These are phyloP conservation scores for Phoma herbarum DNA, from an alignment of 2,329 filamentous ascomycete genomes.

Conservation along the genomic window DNA sequence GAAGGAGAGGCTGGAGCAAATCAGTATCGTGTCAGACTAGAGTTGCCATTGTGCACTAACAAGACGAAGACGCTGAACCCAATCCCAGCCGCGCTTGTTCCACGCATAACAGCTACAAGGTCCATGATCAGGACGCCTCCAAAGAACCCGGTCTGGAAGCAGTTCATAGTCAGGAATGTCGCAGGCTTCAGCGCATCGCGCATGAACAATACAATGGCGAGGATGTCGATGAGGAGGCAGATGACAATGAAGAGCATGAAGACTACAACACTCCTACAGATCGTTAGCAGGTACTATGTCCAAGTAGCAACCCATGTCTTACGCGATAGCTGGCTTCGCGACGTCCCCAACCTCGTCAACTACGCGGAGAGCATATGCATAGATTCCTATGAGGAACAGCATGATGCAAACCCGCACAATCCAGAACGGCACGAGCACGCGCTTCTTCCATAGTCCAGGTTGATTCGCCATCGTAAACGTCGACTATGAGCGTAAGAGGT, in stretches of 20 bases:
- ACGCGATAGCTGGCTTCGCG: conserved; percentile 35
- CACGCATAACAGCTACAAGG: conserved; percentile 36
- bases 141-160: conserved; percentile 50
- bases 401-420: conserved; percentile 44
- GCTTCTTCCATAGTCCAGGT: conserved; percentile 48
- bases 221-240: conserved; percentile 47
- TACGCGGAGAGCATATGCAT: conserved; percentile 34
- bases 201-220: conserved; percentile 47
- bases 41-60: conserved; percentile 39
- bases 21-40: conserved; percentile 11
- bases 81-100: conserved; percentile 34
- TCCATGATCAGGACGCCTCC: conserved; percentile 43
- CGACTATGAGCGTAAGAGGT: neutral
- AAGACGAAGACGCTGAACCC: conserved; percentile 47
- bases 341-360: conserved; percentile 30
- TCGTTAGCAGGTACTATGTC: conserved; percentile 26
- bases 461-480: conserved; percentile 33
- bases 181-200: conserved; percentile 43
- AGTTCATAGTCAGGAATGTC: conserved; percentile 49
- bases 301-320: conserved; percentile 1
- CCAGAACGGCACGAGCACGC: conserved; percentile 52
- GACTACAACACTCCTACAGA: conserved; percentile 38
- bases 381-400: conserved; percentile 44
- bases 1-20: conserved; percentile 42
- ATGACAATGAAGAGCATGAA: conserved; percentile 46